Base-by-base conservation (phyloP, 148 eudicot species). In the Fallopia convolvulus region DNA sequence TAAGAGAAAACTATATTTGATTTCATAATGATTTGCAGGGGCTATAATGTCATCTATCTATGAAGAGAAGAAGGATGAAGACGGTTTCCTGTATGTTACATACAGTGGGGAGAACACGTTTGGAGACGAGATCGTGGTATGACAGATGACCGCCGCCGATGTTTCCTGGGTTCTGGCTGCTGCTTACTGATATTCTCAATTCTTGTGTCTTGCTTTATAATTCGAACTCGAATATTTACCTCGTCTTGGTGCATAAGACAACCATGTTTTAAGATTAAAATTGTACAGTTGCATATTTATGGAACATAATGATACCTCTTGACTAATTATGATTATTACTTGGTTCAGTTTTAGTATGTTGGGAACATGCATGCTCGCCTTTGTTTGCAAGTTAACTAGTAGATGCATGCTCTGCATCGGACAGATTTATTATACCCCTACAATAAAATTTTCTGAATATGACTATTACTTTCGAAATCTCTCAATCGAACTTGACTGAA, bases 101-200 rank as follows among this genome's bases (percentile, higher is more conserved):
- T 84, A 84, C 77, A 84, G 87, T 42, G 87, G 87, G 41, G 87
- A 84, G 55, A 84, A 84, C 79, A 84, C 87, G 48, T 84, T 84
- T 49, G 87, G 87, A 18, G 44, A 21, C 75, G 44, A 50, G 41
- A n/a, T 4, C 3, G 36, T 23, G 52, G 76, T 47, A 47, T 75
- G 46, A 20, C 8, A 36, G 21, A 36, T 18, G 65, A 33, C 60
- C 0, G 23, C 60, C 0, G 23, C 36, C 5, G 14, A 11, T 63
- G 70, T 63, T 63, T 63, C 70, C 58, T 52, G 58, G 20, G 58
- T 8, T 32, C 40, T 15, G 6, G 58, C 76, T 74, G 77, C 77
- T 75, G 65, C 55, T 30, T 75, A 63, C 70, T 63, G 70, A 63
- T 63, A 10, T 55, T n/a, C 39, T 63, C 15, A 26, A 63, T 63